Base-by-base conservation (phyloP, 2,329 filamentous ascomycete species). In the Aspergillus ustus region DNA sequence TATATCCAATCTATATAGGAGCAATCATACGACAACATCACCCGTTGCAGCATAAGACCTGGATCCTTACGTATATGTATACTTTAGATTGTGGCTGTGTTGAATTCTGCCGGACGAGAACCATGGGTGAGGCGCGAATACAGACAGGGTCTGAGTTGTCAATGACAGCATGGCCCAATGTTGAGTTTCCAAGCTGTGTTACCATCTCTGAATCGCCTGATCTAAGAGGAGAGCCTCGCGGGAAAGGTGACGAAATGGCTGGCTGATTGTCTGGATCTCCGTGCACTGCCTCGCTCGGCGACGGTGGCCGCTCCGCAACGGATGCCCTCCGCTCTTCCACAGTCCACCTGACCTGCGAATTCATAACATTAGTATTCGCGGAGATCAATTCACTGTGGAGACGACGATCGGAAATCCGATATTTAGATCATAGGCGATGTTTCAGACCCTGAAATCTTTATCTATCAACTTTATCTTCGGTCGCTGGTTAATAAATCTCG, bases 201-300 rank as follows among this genome's bases (percentile, higher is more conserved):
- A 15, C 15, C 15, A 28, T 9, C 43, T 11, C 31, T 15, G 20
- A 51, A 40, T 49, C 40, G 20, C 31, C 51, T 34, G 46, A 40
- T 60, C 31, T 49, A 45, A 28, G 49, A 46, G 70, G 64, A 46
- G 73, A 63, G 28, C 77, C 75, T 19, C 17, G 15, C 11, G 20
- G 20, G 11, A 17, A 15, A 40, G 25, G 37, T 53, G 52, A 53
- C 52, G 52, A 53, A 44, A 53, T 53, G 52, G 34, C 52, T 44
- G n/a, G 52, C 2, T 3, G 22, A 20, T 40, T 58, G 15, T 40
- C 15, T 52, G 56, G 56, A 43, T 50, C 49, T 17, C n/a, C 9
- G 37, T 52, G 56, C 56, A 58, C 56, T 58, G 56, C 56, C 56
- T 58, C 56, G 5, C 56, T 58, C 50, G 56, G 49, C 56, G 20